Evolutionary conservation across 352 stramenopile genomes (phyloP), one percentile per base, ranked within the genome.

Genomic region (Pythium phragmitis): DNA sequence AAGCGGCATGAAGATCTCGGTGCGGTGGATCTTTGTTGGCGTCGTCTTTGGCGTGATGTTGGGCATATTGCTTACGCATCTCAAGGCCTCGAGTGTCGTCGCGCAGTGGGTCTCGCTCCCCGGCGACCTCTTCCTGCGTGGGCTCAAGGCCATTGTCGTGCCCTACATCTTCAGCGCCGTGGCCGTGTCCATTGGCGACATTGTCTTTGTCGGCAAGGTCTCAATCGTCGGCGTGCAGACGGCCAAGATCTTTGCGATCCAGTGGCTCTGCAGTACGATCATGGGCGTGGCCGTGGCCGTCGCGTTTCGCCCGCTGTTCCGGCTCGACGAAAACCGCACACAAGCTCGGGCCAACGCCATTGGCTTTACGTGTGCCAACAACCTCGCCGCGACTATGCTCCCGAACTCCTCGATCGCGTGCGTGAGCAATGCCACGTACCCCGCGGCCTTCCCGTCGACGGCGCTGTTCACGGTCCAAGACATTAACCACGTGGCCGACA

Each of bases 121-220:
- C 0, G 82, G 85, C 7, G 77, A 92, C 11, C 61, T 94, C 30
- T 94, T 92, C 59, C 61, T 91, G 12, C 76, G 85, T 36, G 85
- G 80, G 4, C 62, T 92, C 19, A 89, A 85, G 58, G 75, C 77
- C 30, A 68, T 94, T 0, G 82, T 92, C 17, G 63, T 92, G 14
- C 85, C 85, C 14, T 86, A 91, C 51, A 80, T 94, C 4, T 94
- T 94, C 66, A 91, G 79, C 57, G 80, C 80, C 0, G 82, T 94
- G 23, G 78, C 83, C 0, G 80, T 94, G 8, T 81, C 81, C 19
- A 81, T 91, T 12, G 80, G 78, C 0, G 85, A 92, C 55, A 85
- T 90, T 28, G 72, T 93, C 34, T 84, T 81, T 42, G 76, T 89
- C 6, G 82, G 82, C 46, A 90, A 89, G 60, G 72, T 87, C 4